Conservation (phyloP, 1,284 basidiomycete genomes). For the Tylopilus orsonianus region DNA sequence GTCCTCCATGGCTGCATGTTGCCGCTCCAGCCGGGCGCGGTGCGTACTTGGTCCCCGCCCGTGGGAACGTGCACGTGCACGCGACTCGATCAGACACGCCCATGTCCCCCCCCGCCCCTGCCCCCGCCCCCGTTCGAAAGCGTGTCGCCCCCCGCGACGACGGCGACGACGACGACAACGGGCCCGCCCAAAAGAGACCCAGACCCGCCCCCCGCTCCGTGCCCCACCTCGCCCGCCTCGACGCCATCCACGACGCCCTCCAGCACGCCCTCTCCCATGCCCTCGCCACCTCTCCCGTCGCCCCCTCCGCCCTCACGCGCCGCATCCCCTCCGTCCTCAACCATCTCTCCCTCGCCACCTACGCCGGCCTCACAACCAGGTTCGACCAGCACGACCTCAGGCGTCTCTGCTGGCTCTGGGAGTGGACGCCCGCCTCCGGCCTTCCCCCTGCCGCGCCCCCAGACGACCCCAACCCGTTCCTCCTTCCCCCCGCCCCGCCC, state of each 20-base stretch:
- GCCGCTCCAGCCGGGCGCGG: neutral
- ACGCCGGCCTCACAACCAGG: conserved; percentile 60
- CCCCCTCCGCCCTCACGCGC: conserved; percentile 73
- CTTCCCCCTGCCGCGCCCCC: conserved; percentile 22
- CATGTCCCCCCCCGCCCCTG: too few relatives aligned
- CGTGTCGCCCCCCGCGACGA: too few relatives aligned
- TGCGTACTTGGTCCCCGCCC: neutral
- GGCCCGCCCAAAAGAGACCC: conserved; percentile 65
- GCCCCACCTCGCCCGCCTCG: conserved; percentile 60
- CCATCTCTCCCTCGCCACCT: conserved; percentile 67
- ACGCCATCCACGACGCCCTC: conserved; percentile 61
- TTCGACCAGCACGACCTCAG: conserved; percentile 67
- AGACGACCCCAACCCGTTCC: conserved; percentile 74
- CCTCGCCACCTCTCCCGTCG: conserved; percentile 73
- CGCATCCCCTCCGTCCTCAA: conserved; percentile 77
- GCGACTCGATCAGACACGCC: conserved; percentile 30
- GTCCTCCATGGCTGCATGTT: conserved; percentile 20
- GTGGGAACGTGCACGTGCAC: conserved; percentile 33
- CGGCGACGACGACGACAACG: conserved; percentile 60
- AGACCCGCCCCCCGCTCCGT: conserved; percentile 47
- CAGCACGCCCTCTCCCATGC: conserved; percentile 81
- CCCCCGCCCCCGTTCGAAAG: too few relatives aligned
- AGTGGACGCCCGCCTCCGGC: conserved; percentile 62
- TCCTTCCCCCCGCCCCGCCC: conserved; percentile 42
- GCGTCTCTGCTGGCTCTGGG: conserved; percentile 84